Evolutionary conservation across 176 grass and related monocot species (phyloP), one percentile per base, ranked within the genome.

Genomic region (Raddia guianensis): DNA sequence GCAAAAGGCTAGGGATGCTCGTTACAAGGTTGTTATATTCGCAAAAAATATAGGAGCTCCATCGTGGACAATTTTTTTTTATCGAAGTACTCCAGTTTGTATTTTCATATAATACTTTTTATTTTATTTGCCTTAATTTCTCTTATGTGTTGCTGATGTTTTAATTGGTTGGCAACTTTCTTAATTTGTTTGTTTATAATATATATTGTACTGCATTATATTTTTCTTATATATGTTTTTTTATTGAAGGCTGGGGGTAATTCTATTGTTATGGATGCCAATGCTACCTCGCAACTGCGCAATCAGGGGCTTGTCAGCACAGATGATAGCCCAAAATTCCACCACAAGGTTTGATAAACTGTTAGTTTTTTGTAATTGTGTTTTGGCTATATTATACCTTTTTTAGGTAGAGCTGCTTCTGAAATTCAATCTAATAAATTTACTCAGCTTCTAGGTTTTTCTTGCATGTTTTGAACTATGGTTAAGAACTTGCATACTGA

Each of bases 1-100:
- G 61, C 77, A 92, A 81, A 98, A 89, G 63, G 95, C 95, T 81
- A 94, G 90, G 84, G 93, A 86, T 89, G 95, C 95, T 77, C 83
- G 92, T 3, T 84, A 72, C 78, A 98, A 98, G 88, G 95, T 98
- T 47, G 6, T 19, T 68, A 8, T 11, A 2, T 67, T 78, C 40
- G 8, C 32, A 40, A 18, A 12, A 9, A 66, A 35, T 78, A 51
- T 27, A 57, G 2, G 66, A 82, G 42, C 72, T 77, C 13, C 11
- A 13, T 72, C 49, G 32, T 75, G 16, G 18, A 53, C 70, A 51
- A 49, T 66, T 44, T 75, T 12, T 12, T 34, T 47, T 34, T 47
- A 76, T 78, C 19, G 21, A 52, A 86, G 6, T 61, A 45, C 53
- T 68, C 49, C 1, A 52, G 15, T 59, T 54, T 65, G 5, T 12